Conservation (phyloP, 768 basidiomycete species). For the Ramaria sp. region DNA sequence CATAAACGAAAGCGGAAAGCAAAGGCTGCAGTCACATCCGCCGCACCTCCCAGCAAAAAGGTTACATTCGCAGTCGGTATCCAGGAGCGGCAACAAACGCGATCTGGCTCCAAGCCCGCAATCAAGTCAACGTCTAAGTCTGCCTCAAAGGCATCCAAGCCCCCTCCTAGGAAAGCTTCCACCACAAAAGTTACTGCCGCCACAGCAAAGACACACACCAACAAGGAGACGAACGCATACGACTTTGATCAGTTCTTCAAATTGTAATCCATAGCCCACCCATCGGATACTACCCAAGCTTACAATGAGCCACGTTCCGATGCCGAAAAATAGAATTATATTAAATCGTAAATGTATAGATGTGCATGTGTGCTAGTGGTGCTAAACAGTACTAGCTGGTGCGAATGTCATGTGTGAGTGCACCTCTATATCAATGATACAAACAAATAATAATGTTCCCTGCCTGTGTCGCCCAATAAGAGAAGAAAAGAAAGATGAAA, state of each 20-base stretch:
- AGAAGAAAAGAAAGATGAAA: neutral
- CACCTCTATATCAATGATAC: neutral
- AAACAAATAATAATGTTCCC: neutral
- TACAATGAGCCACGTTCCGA: no score
- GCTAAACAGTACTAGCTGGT: neutral
- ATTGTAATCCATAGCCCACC: neutral
- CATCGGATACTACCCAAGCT: no score
- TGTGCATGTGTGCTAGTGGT: neutral
- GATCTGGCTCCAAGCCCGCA: slow-evolving; percentile 1
- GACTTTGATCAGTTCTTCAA: slow-evolving; percentile 52
- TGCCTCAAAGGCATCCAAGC: no score
- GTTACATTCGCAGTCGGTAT: slow-evolving; percentile 37
- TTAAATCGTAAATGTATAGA: neutral
- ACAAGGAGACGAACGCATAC: slow-evolving; percentile 30
- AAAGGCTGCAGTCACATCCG: slow-evolving; percentile 16
- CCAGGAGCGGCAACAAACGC: slow-evolving; percentile 17
- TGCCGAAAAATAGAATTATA: no score
- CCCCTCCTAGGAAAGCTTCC: neutral
- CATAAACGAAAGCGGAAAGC: slow-evolving; percentile 40
- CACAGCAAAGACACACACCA: slow-evolving; percentile 18
- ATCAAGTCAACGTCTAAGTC: slow-evolving; percentile 2
- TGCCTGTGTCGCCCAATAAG: neutral
- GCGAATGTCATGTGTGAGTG: neutral
- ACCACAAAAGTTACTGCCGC: slow-evolving; percentile 25
- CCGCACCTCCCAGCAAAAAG: slow-evolving; percentile 33